phyloP scores from a whole-genome alignment of 2,329 filamentous ascomycete genomes.

The Magnaporthiopsis rhizophila region DNA sequence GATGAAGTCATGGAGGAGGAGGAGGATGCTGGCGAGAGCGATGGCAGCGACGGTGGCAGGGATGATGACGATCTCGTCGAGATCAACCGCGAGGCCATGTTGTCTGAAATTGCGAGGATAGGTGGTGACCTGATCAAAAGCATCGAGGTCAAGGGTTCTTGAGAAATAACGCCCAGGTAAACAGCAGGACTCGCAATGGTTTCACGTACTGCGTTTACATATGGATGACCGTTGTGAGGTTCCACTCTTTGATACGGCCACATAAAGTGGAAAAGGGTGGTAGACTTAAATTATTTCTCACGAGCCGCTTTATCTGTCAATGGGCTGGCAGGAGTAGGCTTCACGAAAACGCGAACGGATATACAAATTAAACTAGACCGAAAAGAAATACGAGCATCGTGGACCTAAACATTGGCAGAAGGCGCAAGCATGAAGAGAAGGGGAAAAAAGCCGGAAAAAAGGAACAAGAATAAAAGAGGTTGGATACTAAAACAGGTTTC shows the following conservation, averaged over 20 bases:
- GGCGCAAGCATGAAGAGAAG: no score
- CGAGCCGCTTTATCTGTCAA: not conserved
- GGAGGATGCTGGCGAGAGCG: conserved; percentile 22
- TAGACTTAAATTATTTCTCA: not conserved
- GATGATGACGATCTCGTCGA: conserved; percentile 38
- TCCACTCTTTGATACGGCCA: not conserved
- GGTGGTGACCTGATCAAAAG: conserved; percentile 59
- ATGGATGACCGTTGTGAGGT: no score
- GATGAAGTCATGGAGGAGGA: conserved; percentile 4
- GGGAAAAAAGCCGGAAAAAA: no score
- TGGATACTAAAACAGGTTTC: not conserved
- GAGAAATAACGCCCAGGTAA: not conserved
- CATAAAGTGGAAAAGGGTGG: not conserved
- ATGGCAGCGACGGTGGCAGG: conserved; percentile 17
- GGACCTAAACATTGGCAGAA: not conserved
- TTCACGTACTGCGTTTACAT: not conserved
- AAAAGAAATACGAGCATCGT: not conserved
- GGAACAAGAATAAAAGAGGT: not conserved
- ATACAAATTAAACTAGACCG: not conserved
- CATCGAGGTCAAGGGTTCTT: conserved; percentile 45
- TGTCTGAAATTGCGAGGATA: conserved; percentile 65
- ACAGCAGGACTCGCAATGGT: not conserved
- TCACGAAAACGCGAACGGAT: not conserved
- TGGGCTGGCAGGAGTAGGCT: no score
- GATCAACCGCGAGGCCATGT: conserved; percentile 58